phyloP scores from a whole-genome alignment of 768 basidiomycete genomes.

The Phanerochaete carnosa region DNA sequence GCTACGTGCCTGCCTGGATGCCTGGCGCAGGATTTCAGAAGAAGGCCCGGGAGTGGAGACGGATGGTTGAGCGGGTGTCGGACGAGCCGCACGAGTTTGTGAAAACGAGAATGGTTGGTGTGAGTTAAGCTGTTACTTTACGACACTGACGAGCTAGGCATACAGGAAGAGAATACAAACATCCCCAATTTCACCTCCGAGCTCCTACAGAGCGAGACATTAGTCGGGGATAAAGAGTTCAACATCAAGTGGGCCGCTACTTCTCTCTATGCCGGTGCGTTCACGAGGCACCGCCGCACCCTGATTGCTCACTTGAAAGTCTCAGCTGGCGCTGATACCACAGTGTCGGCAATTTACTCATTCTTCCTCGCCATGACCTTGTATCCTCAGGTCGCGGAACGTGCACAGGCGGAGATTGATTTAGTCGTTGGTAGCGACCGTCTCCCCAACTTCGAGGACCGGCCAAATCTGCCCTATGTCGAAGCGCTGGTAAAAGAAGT shows the following conservation, averaged over 20 bases:
- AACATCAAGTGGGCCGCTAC: slow-evolving; percentile 61
- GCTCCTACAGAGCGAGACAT: slow-evolving; percentile 47
- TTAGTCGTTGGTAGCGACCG: slow-evolving; percentile 14
- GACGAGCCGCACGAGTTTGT: slow-evolving; percentile 30
- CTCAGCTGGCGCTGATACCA: slow-evolving; percentile 35
- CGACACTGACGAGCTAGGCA: background rate
- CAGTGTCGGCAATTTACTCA: slow-evolving; percentile 9
- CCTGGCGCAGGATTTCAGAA: slow-evolving; percentile 36
- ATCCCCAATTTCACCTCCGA: slow-evolving; percentile 55
- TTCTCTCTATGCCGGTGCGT: slow-evolving; percentile 21
- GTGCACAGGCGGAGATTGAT: slow-evolving; percentile 19
- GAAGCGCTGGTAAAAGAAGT: slow-evolving; percentile 25
- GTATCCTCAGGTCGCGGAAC: slow-evolving; percentile 14
- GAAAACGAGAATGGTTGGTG: slow-evolving; percentile 31
- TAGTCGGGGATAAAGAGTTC: slow-evolving; percentile 53
- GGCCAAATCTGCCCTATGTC: slow-evolving; percentile 12
- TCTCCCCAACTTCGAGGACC: slow-evolving; percentile 9
- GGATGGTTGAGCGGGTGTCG: slow-evolving; percentile 21
- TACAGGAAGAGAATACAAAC: slow-evolving; percentile 57
- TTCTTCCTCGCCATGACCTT: slow-evolving; percentile 16
- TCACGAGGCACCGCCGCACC: slow-evolving; percentile 5
- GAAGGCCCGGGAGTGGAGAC: slow-evolving; percentile 16
- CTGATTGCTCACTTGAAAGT: background rate
- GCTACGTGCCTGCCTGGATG: slow-evolving; percentile 37
- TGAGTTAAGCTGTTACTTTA: background rate